Conservation (phyloP, 768 basidiomycete genomes). For the Boletus patriciae region DNA sequence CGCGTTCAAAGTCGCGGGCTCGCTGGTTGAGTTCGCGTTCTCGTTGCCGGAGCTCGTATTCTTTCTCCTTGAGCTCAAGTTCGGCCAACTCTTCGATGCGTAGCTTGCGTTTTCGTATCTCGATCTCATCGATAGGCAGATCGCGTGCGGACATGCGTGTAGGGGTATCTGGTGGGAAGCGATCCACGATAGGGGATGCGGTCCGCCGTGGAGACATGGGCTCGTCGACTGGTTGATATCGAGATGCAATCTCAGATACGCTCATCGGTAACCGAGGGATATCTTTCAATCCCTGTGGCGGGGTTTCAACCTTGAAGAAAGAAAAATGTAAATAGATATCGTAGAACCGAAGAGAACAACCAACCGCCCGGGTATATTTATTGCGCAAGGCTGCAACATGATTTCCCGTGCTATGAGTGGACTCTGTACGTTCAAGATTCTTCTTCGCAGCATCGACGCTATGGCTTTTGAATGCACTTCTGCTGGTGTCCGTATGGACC, state of each 20-base stretch:
- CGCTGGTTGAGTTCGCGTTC: slow-evolving; percentile 57
- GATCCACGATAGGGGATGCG: slow-evolving; percentile 35
- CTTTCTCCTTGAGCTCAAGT: slow-evolving; percentile 55
- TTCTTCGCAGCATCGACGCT: slow-evolving; percentile 35
- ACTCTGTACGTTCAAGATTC: slow-evolving; percentile 50
- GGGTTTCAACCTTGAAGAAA: slow-evolving; percentile 44
- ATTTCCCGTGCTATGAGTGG: slow-evolving; percentile 52
- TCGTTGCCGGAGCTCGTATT: slow-evolving; percentile 49
- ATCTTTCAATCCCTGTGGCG: slow-evolving; percentile 59
- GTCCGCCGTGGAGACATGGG: slow-evolving; percentile 43
- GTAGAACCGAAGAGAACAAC: slow-evolving; percentile 23
- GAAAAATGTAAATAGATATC: slow-evolving; percentile 3
- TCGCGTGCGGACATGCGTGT: slow-evolving; percentile 20
- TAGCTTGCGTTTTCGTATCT: slow-evolving; percentile 36
- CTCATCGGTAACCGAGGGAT: slow-evolving; percentile 62
- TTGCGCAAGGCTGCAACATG: slow-evolving; percentile 70
- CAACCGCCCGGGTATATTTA: slow-evolving; percentile 57
- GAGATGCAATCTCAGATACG: slow-evolving; percentile 61
- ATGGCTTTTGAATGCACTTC: slow-evolving; percentile 25
- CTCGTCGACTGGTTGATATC: slow-evolving; percentile 51
- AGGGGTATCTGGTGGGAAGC: slow-evolving; percentile 29
- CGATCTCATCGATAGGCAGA: slow-evolving; percentile 19
- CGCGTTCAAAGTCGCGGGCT: slow-evolving; percentile 56
- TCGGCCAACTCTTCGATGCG: slow-evolving; percentile 53
- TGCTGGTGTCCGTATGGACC: slow-evolving; percentile 20